phyloP scores from a whole-genome alignment of 1,284 basidiomycete species.

The Cystobasidium slooffiae region DNA sequence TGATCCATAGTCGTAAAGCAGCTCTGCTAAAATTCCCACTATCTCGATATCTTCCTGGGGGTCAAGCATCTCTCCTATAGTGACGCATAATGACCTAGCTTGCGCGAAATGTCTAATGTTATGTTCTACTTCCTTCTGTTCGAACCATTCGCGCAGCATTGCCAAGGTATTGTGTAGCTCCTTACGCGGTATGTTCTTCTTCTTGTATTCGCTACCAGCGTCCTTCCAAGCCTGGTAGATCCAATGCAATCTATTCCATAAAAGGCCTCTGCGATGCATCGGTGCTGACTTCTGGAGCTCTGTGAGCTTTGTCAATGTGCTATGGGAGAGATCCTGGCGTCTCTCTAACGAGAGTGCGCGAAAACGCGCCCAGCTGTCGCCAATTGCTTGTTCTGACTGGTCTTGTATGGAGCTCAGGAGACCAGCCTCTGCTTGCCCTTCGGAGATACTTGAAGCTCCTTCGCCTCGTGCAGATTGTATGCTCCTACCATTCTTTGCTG shows the following conservation, averaged over 20 bases:
- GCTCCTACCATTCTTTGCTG: too few relatives aligned
- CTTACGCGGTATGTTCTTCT: background rate
- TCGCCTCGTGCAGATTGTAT: too few relatives aligned
- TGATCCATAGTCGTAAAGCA: constrained; percentile 1
- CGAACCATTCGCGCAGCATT: constrained; percentile 4
- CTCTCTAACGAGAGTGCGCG: constrained; percentile 7
- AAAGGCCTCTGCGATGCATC: background rate
- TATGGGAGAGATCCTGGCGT: constrained; percentile 1
- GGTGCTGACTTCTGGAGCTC: background rate
- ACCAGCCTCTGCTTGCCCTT: background rate
- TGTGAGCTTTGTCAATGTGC: background rate
- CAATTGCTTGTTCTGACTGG: background rate
- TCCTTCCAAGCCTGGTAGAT: constrained; percentile 7
- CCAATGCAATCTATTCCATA: background rate
- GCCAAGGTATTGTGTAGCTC: background rate
- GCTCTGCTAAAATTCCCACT: background rate
- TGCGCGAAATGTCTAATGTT: background rate
- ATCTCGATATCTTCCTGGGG: background rate
- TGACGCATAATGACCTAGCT: background rate
- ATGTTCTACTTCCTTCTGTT: constrained; percentile 9
- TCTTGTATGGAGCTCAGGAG: constrained; percentile 1
- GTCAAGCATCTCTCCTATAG: background rate
- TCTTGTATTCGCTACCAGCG: too few relatives aligned
- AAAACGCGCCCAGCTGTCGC: background rate
- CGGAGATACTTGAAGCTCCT: too few relatives aligned